These are phyloP conservation scores for Theileria luwenshuni DNA, from an alignment of 169 alveolate species.

Conservation along the genomic window DNA sequence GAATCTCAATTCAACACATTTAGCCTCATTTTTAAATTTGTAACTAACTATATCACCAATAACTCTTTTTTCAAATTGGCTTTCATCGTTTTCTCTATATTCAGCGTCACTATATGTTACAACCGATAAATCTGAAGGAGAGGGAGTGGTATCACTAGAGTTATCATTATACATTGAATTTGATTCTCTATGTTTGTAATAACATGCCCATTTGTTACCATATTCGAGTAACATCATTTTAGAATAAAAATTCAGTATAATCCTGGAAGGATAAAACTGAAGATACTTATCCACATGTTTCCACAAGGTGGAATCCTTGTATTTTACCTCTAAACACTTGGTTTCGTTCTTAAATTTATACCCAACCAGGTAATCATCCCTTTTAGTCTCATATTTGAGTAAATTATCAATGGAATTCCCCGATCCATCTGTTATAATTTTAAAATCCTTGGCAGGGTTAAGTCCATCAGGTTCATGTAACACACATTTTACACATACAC, in stretches of 20 bases:
- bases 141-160: no score
- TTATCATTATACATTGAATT: not conserved
- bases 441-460: no score
- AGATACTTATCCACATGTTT: not conserved
- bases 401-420: no score
- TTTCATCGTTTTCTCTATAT: not conserved
- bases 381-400: not conserved
- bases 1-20: not conserved
- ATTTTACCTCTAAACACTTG: conserved; percentile 6
- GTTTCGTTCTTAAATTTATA: conserved; percentile 1
- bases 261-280: not conserved
- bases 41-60: not conserved
- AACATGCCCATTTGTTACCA: not conserved
- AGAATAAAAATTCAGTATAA: not conserved
- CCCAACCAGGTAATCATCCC: not conserved
- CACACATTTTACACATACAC: no score
- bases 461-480: no score
- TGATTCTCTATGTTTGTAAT: conserved; percentile 5
- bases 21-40: not conserved
- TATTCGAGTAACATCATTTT: conserved; percentile 4
- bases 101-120: not conserved
- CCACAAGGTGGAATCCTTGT: conserved; percentile 2
- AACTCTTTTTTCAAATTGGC: not conserved
- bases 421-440: no score
- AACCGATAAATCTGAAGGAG: not conserved